phyloP scores from a whole-genome alignment of 176 grass and related monocot species.

The Oryza meyeriana region DNA sequence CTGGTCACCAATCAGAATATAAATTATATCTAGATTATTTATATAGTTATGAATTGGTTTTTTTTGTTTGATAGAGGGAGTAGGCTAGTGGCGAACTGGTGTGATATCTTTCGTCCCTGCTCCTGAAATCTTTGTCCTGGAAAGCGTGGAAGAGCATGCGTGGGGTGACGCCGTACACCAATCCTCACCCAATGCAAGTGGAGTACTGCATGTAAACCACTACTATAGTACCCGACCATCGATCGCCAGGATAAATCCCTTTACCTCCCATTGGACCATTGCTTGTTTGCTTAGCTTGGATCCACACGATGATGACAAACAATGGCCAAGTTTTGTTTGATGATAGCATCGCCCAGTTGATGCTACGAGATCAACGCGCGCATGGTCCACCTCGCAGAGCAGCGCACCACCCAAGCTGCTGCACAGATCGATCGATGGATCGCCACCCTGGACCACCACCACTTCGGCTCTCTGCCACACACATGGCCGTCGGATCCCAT shows the following conservation, averaged over 20 bases:
- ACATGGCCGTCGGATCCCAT: background rate
- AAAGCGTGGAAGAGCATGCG: conserved; percentile 24
- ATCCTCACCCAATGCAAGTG: conserved; percentile 11
- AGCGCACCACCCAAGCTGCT: background rate
- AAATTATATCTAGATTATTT: too few species aligned
- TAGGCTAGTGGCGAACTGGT: conserved; percentile 1
- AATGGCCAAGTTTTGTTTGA: background rate
- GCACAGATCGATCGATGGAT: background rate
- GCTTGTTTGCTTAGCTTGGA: background rate
- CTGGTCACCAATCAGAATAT: too few species aligned
- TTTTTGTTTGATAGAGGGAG: too few species aligned
- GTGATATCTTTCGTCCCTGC: conserved; percentile 14
- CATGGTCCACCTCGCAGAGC: background rate
- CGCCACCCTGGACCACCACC: background rate
- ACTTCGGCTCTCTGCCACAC: background rate
- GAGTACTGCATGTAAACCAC: background rate
- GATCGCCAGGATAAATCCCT: background rate
- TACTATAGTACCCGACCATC: background rate
- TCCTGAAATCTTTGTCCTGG: conserved; percentile 28
- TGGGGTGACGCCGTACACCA: conserved; percentile 22
- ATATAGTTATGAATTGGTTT: too few species aligned
- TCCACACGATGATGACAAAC: background rate
- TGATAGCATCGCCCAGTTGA: background rate
- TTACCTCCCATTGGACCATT: background rate
- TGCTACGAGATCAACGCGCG: background rate